phyloP scores from a whole-genome alignment of 129 eudicot genomes.

The Solidago caesia region DNA sequence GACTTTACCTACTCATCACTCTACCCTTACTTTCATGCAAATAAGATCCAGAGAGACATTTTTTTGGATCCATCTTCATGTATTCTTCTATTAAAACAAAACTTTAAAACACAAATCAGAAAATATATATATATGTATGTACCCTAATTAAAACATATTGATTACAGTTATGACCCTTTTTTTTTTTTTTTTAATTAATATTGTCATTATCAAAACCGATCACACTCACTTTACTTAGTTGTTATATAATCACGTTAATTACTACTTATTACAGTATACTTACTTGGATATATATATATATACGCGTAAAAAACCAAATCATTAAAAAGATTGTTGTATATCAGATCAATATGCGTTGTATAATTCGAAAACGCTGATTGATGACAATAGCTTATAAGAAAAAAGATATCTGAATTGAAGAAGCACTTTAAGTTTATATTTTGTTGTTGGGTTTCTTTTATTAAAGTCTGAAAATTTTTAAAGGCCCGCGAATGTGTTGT shows the following conservation, averaged over 20 bases:
- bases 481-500: conserved; percentile 29
- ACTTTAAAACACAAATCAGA: too few relatives aligned
- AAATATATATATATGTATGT: too few relatives aligned
- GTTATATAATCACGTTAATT: too few relatives aligned
- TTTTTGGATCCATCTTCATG: background rate
- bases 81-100: background rate
- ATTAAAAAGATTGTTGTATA: background rate
- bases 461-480: conserved; percentile 21
- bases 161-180: too few relatives aligned
- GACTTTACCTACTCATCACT: conserved; percentile 4
- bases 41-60: conserved; percentile 4
- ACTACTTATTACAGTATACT: too few relatives aligned
- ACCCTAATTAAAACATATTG: too few relatives aligned
- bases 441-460: conserved; percentile 17
- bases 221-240: too few relatives aligned
- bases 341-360: background rate
- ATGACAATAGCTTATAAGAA: background rate
- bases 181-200: too few relatives aligned
- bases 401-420: conserved; percentile 17
- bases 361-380: background rate
- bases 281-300: too few relatives aligned
- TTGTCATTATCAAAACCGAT: too few relatives aligned
- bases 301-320: too few relatives aligned
- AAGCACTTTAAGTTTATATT: conserved; percentile 20
- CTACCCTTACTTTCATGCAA: conserved; percentile 18